Percentiles rank a stretch among this genome's conserved stretches.
These are phyloP conservation scores for Boletus rubescentipes DNA, from an alignment of 768 basidiomycete genomes.

Conservation along the genomic window DNA sequence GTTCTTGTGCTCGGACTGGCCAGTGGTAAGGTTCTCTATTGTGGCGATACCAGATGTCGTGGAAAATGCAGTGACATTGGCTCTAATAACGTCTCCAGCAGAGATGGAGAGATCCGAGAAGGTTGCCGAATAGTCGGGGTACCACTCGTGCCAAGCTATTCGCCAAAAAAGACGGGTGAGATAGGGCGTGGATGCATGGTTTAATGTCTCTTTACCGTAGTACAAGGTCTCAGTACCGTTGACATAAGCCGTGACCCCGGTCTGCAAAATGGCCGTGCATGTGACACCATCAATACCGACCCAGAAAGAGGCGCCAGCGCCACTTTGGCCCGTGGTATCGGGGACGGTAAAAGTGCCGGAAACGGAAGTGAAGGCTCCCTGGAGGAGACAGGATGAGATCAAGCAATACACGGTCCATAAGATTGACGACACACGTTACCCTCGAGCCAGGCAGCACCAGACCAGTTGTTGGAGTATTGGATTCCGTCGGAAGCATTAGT, in stretches of 20 bases:
- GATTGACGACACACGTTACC: background rate
- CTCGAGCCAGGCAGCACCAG: background rate
- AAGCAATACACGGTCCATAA: too few species aligned
- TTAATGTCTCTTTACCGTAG: background rate
- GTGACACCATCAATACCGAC: slow-evolving; percentile 11
- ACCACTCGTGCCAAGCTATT: background rate
- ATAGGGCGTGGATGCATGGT: too few species aligned
- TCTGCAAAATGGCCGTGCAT: background rate
- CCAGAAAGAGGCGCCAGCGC: background rate
- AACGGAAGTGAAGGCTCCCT: too few species aligned
- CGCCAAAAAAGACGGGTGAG: background rate
- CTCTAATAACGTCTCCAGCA: background rate
- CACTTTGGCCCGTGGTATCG: too few species aligned
- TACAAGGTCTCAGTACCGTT: background rate
- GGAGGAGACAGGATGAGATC: too few species aligned
- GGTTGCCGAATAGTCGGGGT: background rate
- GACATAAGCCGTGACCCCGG: background rate
- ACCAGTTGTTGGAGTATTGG: background rate
- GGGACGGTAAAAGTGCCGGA: too few species aligned
- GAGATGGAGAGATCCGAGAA: background rate
- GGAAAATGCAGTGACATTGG: background rate
- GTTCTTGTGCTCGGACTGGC: background rate
- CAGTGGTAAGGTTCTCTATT: slow-evolving; percentile 8
- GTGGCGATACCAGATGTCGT: background rate
- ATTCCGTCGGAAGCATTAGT: background rate